Conservation (phyloP, 768 basidiomycete genomes). For the Leccinellum albellum region DNA sequence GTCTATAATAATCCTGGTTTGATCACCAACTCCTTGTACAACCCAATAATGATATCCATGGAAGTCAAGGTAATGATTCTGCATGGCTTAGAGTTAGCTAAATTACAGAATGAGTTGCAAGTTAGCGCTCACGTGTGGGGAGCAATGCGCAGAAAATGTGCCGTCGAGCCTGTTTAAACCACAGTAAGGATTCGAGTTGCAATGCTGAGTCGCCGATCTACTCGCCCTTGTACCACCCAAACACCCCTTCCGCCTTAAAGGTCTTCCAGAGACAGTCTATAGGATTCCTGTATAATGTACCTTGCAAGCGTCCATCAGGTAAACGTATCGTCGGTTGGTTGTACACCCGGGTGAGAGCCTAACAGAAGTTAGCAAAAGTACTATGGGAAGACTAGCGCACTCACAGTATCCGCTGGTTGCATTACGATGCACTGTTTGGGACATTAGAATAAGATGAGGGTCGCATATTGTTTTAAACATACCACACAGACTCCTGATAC, state of each 20-base stretch:
- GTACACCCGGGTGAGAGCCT: slow-evolving; percentile 92
- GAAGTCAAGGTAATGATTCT: slow-evolving; percentile 90
- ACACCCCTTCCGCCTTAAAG: slow-evolving; percentile 79
- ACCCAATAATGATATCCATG: slow-evolving; percentile 71
- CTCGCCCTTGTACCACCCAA: slow-evolving; percentile 94
- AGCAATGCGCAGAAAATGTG: slow-evolving; percentile 89
- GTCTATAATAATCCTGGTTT: slow-evolving; percentile 11
- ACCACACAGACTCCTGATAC: slow-evolving; percentile 92
- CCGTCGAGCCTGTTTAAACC: slow-evolving; percentile 67
- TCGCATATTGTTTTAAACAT: slow-evolving; percentile 31
- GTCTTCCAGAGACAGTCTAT: slow-evolving; percentile 98
- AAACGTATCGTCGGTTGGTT: slow-evolving; percentile 82
- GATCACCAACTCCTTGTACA: slow-evolving; percentile 50
- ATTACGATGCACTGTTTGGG: slow-evolving; percentile 70
- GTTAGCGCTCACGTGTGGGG: slow-evolving; percentile 72
- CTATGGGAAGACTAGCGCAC: slow-evolving; percentile 21
- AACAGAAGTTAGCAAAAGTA: slow-evolving; percentile 4
- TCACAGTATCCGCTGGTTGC: slow-evolving; percentile 91
- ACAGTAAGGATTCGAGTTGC: not conserved
- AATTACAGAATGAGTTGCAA: not conserved
- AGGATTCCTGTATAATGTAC: slow-evolving; percentile 83
- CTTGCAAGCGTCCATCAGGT: slow-evolving; percentile 68
- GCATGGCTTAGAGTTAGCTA: slow-evolving; percentile 3
- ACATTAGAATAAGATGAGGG: slow-evolving; percentile 7
- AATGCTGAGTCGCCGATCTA: not conserved